These are phyloP conservation scores for Exophiala mesophila DNA, from an alignment of 2,329 filamentous ascomycete genomes.

Conservation along the genomic window DNA sequence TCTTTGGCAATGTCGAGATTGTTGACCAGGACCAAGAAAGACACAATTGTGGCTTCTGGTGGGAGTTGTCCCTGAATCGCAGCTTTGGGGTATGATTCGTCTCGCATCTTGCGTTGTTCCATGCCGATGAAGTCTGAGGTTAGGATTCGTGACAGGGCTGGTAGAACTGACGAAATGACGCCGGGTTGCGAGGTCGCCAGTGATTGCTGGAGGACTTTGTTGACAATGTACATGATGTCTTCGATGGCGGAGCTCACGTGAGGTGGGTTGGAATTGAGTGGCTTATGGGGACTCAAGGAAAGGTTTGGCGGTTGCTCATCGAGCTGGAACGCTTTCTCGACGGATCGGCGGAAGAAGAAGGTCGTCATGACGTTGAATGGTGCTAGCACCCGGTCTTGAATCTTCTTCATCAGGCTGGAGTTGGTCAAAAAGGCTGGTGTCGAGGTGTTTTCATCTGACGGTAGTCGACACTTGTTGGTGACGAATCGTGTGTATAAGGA, in stretches of 20 bases:
- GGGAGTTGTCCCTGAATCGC: constrained; percentile 73
- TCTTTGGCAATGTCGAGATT: constrained; percentile 89
- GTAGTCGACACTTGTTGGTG: constrained; percentile 70
- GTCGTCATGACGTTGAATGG: constrained; percentile 91
- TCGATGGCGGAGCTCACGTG: constrained; percentile 95
- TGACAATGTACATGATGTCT: constrained; percentile 99
- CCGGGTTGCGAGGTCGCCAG: constrained; percentile 78
- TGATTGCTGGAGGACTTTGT: constrained; percentile 80
- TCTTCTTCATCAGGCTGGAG: constrained; percentile 75
- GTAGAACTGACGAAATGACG: constrained; percentile 71
- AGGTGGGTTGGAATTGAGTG: constrained; percentile 71
- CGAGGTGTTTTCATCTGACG: constrained; percentile 46
- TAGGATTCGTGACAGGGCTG: constrained; percentile 73
- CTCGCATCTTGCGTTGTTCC: constrained; percentile 95
- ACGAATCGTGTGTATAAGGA: constrained; percentile 87
- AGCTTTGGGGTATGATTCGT: constrained; percentile 85
- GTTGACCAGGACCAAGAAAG: constrained; percentile 91
- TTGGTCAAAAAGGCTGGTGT: constrained; percentile 71
- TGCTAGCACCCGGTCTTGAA: constrained; percentile 65
- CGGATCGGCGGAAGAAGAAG: constrained; percentile 93
- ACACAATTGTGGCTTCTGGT: constrained; percentile 79
- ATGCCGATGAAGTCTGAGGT: constrained; percentile 90
- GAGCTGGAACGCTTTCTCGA: constrained; percentile 95
- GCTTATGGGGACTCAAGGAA: constrained; percentile 66
- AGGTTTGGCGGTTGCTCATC: constrained; percentile 82